Conservation (phyloP, 1,284 basidiomycete species). For the Naganishia liquefaciens region DNA sequence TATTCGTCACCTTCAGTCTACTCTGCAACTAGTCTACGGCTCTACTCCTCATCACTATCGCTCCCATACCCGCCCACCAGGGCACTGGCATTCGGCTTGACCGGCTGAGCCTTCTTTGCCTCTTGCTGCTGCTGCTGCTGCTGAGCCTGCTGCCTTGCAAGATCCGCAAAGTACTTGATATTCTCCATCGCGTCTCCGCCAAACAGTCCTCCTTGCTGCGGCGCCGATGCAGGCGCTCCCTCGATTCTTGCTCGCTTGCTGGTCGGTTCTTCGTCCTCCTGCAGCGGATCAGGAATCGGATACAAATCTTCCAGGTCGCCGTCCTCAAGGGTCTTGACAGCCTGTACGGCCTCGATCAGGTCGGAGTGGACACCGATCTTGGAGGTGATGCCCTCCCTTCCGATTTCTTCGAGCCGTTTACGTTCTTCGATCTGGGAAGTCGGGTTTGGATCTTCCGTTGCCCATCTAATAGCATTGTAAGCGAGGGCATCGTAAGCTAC, state of each 20-base stretch:
- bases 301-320: slow-evolving; percentile 51
- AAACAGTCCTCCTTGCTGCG: slow-evolving; percentile 60
- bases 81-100: slow-evolving; percentile 57
- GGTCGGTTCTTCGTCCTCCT: slow-evolving; percentile 35
- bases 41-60: slow-evolving; percentile 45
- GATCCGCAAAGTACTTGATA: slow-evolving; percentile 79
- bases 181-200: slow-evolving; percentile 79
- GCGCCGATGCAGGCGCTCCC: slow-evolving; percentile 37
- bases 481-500: not conserved
- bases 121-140: slow-evolving; percentile 41
- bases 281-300: slow-evolving; percentile 44
- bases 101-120: slow-evolving; percentile 42
- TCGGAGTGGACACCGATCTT: slow-evolving; percentile 75
- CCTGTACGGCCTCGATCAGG: slow-evolving; percentile 80
- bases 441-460: slow-evolving; percentile 94
- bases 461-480: slow-evolving; percentile 61
- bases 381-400: slow-evolving; percentile 72
- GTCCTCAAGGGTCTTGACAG: slow-evolving; percentile 79
- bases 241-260: slow-evolving; percentile 57
- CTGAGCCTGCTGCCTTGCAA: slow-evolving; percentile 61
- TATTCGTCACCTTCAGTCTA: not conserved
- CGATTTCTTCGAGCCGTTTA: slow-evolving; percentile 73
- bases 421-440: slow-evolving; percentile 81
- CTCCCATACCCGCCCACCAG: slow-evolving; percentile 70
- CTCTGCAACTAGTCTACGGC: not conserved